Percentiles rank a stretch among this genome's conserved stretches.
phyloP scores from a whole-genome alignment of 805 yeast species.

The Ascoidea asiatica region DNA sequence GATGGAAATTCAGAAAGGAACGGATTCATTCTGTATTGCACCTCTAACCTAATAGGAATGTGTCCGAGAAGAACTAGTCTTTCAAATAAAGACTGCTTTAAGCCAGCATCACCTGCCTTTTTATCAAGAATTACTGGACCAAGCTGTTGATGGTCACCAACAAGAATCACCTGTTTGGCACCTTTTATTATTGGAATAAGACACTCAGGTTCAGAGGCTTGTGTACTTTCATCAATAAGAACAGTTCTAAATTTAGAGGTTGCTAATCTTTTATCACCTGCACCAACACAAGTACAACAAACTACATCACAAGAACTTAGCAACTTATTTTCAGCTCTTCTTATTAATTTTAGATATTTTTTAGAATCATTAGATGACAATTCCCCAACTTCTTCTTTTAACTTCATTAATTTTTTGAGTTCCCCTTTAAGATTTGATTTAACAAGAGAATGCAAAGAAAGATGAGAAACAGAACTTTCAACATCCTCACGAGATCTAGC shows the following conservation, averaged over 20 bases:
- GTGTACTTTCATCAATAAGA: conserved; percentile 85
- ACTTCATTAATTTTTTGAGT: conserved; percentile 40
- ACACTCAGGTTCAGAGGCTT: conserved; percentile 87
- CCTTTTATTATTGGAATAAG: conserved; percentile 83
- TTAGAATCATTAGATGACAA: conserved; percentile 40
- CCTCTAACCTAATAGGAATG: conserved; percentile 74
- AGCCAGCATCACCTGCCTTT: conserved; percentile 76
- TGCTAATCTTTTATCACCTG: conserved; percentile 60
- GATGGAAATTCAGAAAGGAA: conserved; percentile 75
- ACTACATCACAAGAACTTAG: conserved; percentile 58
- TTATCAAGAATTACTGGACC: conserved; percentile 83
- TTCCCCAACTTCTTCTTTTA: conserved; percentile 59
- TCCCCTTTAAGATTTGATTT: conserved; percentile 34
- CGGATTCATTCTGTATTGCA: conserved; percentile 94
- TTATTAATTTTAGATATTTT: conserved; percentile 26
- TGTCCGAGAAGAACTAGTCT: conserved; percentile 73
- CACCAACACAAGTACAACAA: conserved; percentile 88
- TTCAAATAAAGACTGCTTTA: conserved; percentile 78
- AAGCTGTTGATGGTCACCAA: conserved; percentile 92
- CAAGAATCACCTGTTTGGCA: conserved; percentile 77
- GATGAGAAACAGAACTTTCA: conserved; percentile 44
- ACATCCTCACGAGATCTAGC: conserved; percentile 76
- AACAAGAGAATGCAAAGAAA: conserved; percentile 45
- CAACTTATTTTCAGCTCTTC: conserved; percentile 33
- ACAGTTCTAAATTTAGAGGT: conserved; percentile 56